Evolutionary conservation across 768 basidiomycete genomes (phyloP).

Genomic region (Hydnomerulius pinastri): DNA sequence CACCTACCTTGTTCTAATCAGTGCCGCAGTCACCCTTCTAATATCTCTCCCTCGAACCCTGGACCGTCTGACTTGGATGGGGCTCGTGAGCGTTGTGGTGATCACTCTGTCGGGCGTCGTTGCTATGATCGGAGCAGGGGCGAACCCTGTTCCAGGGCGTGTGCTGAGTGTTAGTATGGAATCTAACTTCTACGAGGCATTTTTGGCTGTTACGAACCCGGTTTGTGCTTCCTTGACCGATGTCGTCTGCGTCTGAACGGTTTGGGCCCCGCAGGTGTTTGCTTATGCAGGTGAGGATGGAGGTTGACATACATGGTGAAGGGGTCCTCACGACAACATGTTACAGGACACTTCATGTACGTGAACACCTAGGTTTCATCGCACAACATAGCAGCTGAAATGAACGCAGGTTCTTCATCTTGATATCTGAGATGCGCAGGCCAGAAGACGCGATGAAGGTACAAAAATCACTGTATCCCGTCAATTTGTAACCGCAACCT

Average conservation of each 20-base stretch:
- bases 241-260: not conserved
- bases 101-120: conserved; percentile 47
- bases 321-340: not conserved
- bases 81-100: conserved; percentile 39
- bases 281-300: conserved; percentile 44
- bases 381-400: not conserved
- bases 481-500: not conserved
- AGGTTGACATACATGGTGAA: no score
- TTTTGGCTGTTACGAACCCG: conserved; percentile 53
- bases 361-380: conserved; percentile 4
- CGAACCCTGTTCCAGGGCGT: conserved; percentile 44
- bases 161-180: conserved; percentile 35
- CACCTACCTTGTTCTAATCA: conserved; percentile 44
- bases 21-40: conserved; percentile 42
- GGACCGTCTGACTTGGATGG: conserved; percentile 45
- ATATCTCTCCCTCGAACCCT: conserved; percentile 48
- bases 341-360: conserved; percentile 50
- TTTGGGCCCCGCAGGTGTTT: conserved; percentile 38
- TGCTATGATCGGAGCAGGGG: conserved; percentile 49
- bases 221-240: conserved; percentile 27
- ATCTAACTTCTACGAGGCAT: conserved; percentile 46
- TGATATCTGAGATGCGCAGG: conserved; percentile 51
- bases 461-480: not conserved
- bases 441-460: conserved; percentile 57
- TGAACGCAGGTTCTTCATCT: conserved; percentile 47